Base-by-base conservation (phyloP, 257 asterid species). In the Solanum bulbocastanum region DNA sequence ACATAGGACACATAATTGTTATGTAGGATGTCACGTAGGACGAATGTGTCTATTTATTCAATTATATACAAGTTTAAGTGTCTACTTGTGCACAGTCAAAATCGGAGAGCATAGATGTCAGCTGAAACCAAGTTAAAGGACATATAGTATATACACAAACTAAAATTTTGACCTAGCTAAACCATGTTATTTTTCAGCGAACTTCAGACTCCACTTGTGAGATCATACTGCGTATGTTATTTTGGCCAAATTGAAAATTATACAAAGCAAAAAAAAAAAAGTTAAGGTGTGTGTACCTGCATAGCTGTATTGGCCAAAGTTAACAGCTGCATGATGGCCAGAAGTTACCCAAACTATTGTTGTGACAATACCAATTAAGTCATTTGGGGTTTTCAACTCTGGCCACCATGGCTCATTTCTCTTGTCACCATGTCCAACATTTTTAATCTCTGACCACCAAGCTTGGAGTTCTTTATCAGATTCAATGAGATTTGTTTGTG, bases 341-440 rank as follows among this genome's bases (percentile, higher is more conserved):
- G 98, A 94, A 37, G 94, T 69, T 14, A 92, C 92, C 99, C 99
- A 96, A 10, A 93, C 85, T 10, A 96, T 96, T 18, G 92, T 96
- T 5, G 96, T 94, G 6, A 94, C 3, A 15, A 94, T 94, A 62
- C 90, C 91, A 13, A 94, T 90, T 3, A 96, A 89, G 79, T 93
- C 95, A 0, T 89, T 66, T 0, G 90, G 88, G 3, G 96, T 92
- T 36, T 92, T 89, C 2, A 95, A 88, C 7, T 87, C 84, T 8
- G 98, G 99, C 99, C 98, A 96, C 97, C 98, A 94, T 0, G 94
- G 90, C 65, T 92, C 95, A 23, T 95, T 92, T 36, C 91, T 94
- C 90, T 95, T 96, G 58, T 96, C 99, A 3, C 86, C 94, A 11
- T 96, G 98, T 6, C 99, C 98, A 1, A 88, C 89, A 46, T 93